Base-by-base conservation (phyloP, 257 asterid species). In the Apocynum venetum region DNA sequence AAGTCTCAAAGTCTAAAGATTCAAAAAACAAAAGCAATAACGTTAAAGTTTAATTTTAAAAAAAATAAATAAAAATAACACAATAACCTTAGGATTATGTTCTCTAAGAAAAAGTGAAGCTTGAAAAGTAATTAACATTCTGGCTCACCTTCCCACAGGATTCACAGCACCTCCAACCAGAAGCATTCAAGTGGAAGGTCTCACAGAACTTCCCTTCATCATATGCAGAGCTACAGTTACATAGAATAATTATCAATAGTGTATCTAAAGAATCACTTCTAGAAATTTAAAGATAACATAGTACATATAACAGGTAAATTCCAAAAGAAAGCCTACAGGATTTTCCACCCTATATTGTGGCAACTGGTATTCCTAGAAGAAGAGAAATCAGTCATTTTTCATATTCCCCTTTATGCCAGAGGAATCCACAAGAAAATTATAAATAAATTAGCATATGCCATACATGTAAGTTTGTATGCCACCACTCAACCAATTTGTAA, bases 131-230 rank as follows among this genome's bases (percentile, higher is more conserved):
- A 67, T 46, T 41, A 31, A 64, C 68, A 48, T 47, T 70, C 49
- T n/a, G 61, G 47, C 74, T 85, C 88, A 93, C 99, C 98, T 96
- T 93, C 76, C 98, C 97, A 80, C 99, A 96, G 86, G 99, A 92
- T 82, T 96, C 98, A 48, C 99, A 96, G 78, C 96, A 90, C 84
- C 99, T 96, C 99, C 99, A 96, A 80, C 99, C 99, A 79, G 98
- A 89, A 84, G 91, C 88, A 83, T 84, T 89, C 80, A 87, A 73
- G 87, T 96, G 99, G 87, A 93, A 96, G 14, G 92, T 84, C 86
- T 93, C 97, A 76, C 99, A 96, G 83, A 93, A 96, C 56, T 89
- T 96, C 55, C 97, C 98, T 51, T 93, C 96, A 83, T 93, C 97
- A 72, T 96, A 96, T 57, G 90, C 96, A 79, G 92, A 80, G 79